Base-by-base conservation (phyloP, 129 eudicot species). In the Pittosporum tobira region DNA sequence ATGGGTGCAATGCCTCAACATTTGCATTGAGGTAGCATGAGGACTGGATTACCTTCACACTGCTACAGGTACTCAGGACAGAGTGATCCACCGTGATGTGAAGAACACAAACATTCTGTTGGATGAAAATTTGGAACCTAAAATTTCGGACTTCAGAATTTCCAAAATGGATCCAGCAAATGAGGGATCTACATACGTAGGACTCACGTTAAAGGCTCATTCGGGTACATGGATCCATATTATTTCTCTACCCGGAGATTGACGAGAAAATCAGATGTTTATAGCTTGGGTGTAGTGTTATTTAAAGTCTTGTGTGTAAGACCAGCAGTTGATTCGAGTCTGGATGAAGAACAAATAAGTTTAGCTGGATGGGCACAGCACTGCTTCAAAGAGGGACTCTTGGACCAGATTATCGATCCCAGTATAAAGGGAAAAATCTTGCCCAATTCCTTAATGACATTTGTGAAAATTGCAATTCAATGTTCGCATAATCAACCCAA, bases 271-370 rank as follows among this genome's bases (percentile, higher is more conserved):
- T 63, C 80, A 21, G 80, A 81, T 36, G 81, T 69, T 46, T 81
- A 77, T 60, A 69, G 80, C 21, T 81, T 77, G 30, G 80, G 78
- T 10, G 83, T 81, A 43, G 88, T 73, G 24, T 67, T 77, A 28
- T 54, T 45, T 46, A 45, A 61, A 34, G 66, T 46, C 3, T 48
- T 61, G 20, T 71, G 76, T 49, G 79, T 67, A 10, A 63, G 70
- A 51, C 67, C 66, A n/a, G 71, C 74, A 15, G 51, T 73, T 48
- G 73, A 73, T 31, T 19, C 16, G 14, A 61, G 48, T 0, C 25
- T 37, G 9, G 60, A 9, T 1, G 70, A 56, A 26, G 73, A 73
- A 2, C 48, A 67, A 57, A 22, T 16, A 9, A 3, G 40, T n/a
- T 72, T 73, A 31, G 28, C 67, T 24, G 28, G n/a, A 26, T 72